Evolutionary conservation across 805 yeast species (phyloP), one percentile per base, ranked within the genome.

Genomic region (Grigorovia jiainica): DNA sequence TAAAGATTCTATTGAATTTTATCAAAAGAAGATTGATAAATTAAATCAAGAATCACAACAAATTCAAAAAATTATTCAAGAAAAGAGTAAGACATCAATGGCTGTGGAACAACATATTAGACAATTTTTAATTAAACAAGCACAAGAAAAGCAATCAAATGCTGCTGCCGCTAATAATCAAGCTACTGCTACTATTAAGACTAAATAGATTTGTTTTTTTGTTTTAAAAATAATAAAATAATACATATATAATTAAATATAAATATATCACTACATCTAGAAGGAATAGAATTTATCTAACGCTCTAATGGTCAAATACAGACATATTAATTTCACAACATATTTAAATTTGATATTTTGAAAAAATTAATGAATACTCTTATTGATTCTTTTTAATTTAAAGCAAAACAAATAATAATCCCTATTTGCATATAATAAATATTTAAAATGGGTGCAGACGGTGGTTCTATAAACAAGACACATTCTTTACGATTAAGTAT

Each of bases 1-100:
- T 0, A 65, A 66, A 7, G 87, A 83, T 37, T 82, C 96, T 1
- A 67, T 75, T 47, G 62, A 60, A 42, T 90, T 87, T 54, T 90
- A 86, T 60, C 74, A 79, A 45, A 71, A 68, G 43, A 87, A 92
- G 61, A 76, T 87, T 43, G 66, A 66, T 20, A 89, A 90, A 48
- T 65, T 90, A 53, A 76, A 70, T 44, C 73, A 72, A 47, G 95
- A 92, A 60, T 71, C 85, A 5, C 72, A 71, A 15, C 87, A 87
- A 54, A 71, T 90, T 48, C 79, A 79, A 48, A 76, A 72, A 21
- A 79, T 92, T 20, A 79, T 90, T 44, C 76, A 76, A 43, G 87
- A 82, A 55, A 90, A 89, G 63, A 68, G 78, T 42, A 76, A 76
- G 32, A 53, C 61, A 9, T 52, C 64, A 3, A 21, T 55, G 38